Conservation (phyloP, 108 stramenopile genomes). For the Nitzschia inconspicua region DNA sequence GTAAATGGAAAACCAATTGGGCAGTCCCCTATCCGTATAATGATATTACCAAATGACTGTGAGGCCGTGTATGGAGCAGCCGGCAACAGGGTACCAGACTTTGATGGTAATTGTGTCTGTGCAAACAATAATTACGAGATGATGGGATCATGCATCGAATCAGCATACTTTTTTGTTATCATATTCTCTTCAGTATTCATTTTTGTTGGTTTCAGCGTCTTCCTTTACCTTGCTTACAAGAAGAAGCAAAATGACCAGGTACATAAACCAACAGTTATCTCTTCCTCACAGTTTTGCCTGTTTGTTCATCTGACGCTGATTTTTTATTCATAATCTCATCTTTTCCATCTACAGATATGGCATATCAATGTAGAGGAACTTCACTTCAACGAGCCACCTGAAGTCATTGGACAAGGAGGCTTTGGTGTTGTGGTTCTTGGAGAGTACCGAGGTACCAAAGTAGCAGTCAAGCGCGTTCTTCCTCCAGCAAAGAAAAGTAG, state of each 20-base stretch:
- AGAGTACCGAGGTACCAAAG: slow-evolving; percentile 40
- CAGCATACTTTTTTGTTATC: slow-evolving; percentile 6
- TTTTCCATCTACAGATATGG: slow-evolving; percentile 28
- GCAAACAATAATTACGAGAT: slow-evolving; percentile 1
- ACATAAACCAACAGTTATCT: slow-evolving; percentile 26
- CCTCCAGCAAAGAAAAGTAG: background rate
- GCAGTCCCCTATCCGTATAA: slow-evolving; percentile 24
- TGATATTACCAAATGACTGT: slow-evolving; percentile 3
- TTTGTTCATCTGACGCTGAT: too few species aligned
- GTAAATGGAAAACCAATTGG: slow-evolving; percentile 25
- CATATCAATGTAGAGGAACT: slow-evolving; percentile 23
- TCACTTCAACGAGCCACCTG: slow-evolving; percentile 21
- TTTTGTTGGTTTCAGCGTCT: background rate
- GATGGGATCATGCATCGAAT: slow-evolving; percentile 2
- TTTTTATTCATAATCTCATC: too few species aligned
- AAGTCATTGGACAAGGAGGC: slow-evolving; percentile 33
- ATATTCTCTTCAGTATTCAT: background rate
- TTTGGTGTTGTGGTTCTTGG: slow-evolving; percentile 41
- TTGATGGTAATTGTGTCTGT: slow-evolving; percentile 13
- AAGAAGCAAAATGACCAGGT: slow-evolving; percentile 13
- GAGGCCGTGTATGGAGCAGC: background rate
- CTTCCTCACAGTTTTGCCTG: slow-evolving; percentile 29
- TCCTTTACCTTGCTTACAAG: slow-evolving; percentile 6
- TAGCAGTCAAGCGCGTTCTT: slow-evolving; percentile 36
- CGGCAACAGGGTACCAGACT: background rate